These are phyloP conservation scores for Pestalotiopsis fici DNA, from an alignment of 2,329 filamentous ascomycete species.

Conservation along the genomic window DNA sequence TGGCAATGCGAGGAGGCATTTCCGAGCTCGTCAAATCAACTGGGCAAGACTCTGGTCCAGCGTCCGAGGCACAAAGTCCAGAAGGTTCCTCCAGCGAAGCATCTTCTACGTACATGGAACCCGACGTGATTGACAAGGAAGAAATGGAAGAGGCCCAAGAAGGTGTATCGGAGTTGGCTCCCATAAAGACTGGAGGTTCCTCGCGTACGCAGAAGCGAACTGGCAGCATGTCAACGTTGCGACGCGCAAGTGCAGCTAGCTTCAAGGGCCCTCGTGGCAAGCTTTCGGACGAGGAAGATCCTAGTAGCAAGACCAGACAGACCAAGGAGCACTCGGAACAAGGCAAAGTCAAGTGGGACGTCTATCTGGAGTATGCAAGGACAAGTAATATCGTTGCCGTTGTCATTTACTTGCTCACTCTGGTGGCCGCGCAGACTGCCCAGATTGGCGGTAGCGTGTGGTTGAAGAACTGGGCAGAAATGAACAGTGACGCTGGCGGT, in stretches of 20 bases:
- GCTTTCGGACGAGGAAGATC: conserved; percentile 79
- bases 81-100: conserved; percentile 55
- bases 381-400: conserved; percentile 90
- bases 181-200: conserved; percentile 62
- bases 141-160: conserved; percentile 80
- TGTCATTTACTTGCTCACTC: conserved; percentile 71
- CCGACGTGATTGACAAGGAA: conserved; percentile 57
- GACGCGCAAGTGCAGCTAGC: conserved; percentile 88
- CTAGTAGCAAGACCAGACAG: conserved; percentile 76
- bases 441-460: conserved; percentile 86
- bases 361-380: conserved; percentile 93
- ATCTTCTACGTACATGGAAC: conserved; percentile 55
- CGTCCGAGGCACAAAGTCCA: conserved; percentile 40
- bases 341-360: conserved; percentile 96
- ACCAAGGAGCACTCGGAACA: conserved; percentile 87
- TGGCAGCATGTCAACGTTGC: conserved; percentile 77
- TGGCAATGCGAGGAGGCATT: conserved; percentile 92
- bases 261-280: conserved; percentile 87
- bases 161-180: conserved; percentile 71
- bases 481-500: conserved; percentile 65
- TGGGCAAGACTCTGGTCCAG: conserved; percentile 54
- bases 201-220: conserved; percentile 56
- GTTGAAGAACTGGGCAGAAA: conserved; percentile 91
- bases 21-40: conserved; percentile 80
- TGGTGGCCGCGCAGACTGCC: conserved; percentile 79